Evolutionary conservation across 2,329 filamentous ascomycete genomes (phyloP).

Genomic region (Thermomyces lanuginosus): DNA sequence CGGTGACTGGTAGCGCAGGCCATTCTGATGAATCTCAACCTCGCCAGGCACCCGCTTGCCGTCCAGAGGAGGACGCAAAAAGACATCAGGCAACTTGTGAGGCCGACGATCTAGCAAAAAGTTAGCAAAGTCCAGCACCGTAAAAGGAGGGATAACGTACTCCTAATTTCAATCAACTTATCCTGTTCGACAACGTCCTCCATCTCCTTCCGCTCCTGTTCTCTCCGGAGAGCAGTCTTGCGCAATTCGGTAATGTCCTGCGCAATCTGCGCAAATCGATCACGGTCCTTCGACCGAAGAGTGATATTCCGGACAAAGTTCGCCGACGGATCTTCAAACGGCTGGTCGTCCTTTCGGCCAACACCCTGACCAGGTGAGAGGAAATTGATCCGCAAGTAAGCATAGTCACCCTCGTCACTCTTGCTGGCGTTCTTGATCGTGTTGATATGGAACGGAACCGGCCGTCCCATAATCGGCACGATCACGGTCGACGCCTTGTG

Average conservation of each 20-base stretch:
- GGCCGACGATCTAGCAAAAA: conserved; percentile 65
- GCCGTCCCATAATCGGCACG: conserved; percentile 89
- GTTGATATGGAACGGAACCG: conserved; percentile 92
- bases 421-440: conserved; percentile 99
- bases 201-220: conserved; percentile 98
- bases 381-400: conserved; percentile 92
- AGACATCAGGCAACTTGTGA: conserved; percentile 80
- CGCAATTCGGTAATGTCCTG: conserved; percentile 92
- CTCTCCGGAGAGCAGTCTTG: conserved; percentile 76
- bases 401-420: conserved; percentile 86
- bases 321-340: conserved; percentile 87
- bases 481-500: conserved; percentile 79
- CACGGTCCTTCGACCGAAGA: conserved; percentile 77
- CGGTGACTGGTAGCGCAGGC: conserved; percentile 83
- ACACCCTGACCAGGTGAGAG: conserved; percentile 94
- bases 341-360: conserved; percentile 89
- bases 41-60: conserved; percentile 92
- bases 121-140: conserved; percentile 23
- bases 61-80: conserved; percentile 86
- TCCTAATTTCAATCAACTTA: conserved; percentile 87
- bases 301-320: conserved; percentile 94
- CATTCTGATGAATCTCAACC: conserved; percentile 95
- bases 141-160: conserved; percentile 34
- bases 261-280: conserved; percentile 78
- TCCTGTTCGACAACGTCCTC: conserved; percentile 98